A percentile compares a stretch with the other conserved stretches of the same genome.
These are phyloP conservation scores for Phytophthora capsici DNA, from an alignment of 352 stramenopile species.

Conservation along the genomic window DNA sequence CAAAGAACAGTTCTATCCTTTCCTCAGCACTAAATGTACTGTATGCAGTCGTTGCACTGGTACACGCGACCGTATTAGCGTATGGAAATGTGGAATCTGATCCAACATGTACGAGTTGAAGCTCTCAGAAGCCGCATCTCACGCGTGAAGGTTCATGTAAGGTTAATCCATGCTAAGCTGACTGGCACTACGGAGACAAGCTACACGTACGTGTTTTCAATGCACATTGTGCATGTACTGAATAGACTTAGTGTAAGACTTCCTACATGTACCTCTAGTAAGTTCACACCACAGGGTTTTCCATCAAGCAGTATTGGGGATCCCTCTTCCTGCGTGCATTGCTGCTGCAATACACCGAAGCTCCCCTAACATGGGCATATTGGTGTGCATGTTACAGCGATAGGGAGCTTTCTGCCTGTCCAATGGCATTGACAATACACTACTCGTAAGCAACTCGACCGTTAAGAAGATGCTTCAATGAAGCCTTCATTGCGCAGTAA, in stretches of 20 bases:
- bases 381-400: no score
- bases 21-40: background rate
- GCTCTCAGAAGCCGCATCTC: background rate
- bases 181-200: no score
- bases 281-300: background rate
- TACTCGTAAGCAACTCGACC: slow-evolving; percentile 78
- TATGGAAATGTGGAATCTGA: slow-evolving; percentile 1
- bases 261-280: background rate
- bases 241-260: no score
- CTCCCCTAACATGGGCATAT: no score
- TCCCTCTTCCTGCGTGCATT: background rate
- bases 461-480: no score
- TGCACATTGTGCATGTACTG: no score
- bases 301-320: no score
- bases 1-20: slow-evolving; percentile 9
- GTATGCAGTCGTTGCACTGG: background rate
- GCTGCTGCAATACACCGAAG: no score
- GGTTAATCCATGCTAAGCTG: no score
- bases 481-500: no score
- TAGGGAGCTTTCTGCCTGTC: background rate
- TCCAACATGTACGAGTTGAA: background rate
- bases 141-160: background rate
- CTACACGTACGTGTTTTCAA: no score
- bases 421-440: background rate
- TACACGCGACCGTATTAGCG: background rate